A percentile compares a stretch with the other conserved stretches of the same genome.
phyloP scores from a whole-genome alignment of 169 alveolate genomes.

The Perkinsus chesapeaki region DNA sequence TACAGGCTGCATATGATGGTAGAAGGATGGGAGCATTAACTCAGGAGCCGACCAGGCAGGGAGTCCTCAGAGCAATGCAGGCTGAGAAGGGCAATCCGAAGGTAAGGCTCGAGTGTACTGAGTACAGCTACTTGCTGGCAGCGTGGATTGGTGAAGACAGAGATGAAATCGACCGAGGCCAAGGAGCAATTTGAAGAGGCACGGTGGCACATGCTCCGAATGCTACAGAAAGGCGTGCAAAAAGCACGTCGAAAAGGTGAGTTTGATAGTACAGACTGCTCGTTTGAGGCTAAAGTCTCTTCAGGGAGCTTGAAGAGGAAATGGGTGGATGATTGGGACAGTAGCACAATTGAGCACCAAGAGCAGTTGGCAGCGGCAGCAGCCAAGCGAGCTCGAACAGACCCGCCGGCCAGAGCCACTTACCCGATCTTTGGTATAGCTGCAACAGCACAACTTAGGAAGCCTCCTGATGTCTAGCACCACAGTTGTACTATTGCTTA shows the following conservation, averaged over 20 bases:
- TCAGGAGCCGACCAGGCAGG: not conserved
- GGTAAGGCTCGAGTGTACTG: not conserved
- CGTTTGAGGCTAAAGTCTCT: not conserved
- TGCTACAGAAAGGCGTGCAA: not conserved
- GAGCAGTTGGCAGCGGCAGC: not conserved
- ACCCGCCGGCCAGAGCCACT: not conserved
- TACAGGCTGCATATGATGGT: not conserved
- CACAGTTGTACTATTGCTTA: not conserved
- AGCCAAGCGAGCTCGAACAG: not conserved
- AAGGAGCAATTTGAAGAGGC: not conserved
- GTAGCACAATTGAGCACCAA: not conserved
- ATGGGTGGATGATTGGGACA: not conserved
- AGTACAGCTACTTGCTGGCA: not conserved
- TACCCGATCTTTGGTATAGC: not conserved
- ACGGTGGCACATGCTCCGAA: not conserved
- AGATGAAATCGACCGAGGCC: too few species aligned
- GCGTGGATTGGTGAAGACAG: too few species aligned
- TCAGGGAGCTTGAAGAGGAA: not conserved
- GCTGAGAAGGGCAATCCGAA: not conserved
- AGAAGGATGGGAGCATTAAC: not conserved
- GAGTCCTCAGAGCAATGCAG: not conserved
- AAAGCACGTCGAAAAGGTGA: not conserved
- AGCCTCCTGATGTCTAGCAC: not conserved
- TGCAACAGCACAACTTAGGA: too few species aligned
- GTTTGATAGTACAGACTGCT: not conserved